These are phyloP conservation scores for Hypoxylon sp. DNA, from an alignment of 2,329 filamentous ascomycete genomes.

Conservation along the genomic window DNA sequence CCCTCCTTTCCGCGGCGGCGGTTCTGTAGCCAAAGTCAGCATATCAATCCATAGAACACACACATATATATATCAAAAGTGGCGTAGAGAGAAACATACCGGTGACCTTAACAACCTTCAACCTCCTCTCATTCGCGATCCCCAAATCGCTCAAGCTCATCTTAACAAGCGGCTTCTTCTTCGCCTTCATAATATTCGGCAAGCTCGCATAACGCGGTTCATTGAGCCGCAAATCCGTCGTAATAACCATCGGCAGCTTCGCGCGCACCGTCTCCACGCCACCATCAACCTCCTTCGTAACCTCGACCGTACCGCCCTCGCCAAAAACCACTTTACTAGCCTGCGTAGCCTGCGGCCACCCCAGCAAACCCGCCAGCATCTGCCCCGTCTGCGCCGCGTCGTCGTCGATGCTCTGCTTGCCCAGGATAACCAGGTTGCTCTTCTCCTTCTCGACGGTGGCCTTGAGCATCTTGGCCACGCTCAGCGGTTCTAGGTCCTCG, in stretches of 20 bases:
- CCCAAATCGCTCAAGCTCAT: conserved; percentile 86
- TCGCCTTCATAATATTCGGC: conserved; percentile 99
- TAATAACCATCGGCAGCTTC: conserved; percentile 92
- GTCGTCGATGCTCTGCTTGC: conserved; percentile 98
- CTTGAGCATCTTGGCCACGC: conserved; percentile 90
- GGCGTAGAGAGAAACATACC: conserved; percentile 64
- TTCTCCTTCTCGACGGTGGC: conserved; percentile 85
- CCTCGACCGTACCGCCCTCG: conserved; percentile 76
- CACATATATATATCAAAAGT: neutral
- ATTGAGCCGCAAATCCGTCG: conserved; percentile 93
- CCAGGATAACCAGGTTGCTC: conserved; percentile 91
- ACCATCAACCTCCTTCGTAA: conserved; percentile 94
- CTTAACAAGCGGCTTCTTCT: conserved; percentile 99
- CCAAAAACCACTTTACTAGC: conserved; percentile 85
- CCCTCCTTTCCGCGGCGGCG: conserved; percentile 87
- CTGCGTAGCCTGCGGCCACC: conserved; percentile 96
- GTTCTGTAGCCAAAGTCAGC: conserved; percentile 69
- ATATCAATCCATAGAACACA: neutral
- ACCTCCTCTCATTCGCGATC: conserved; percentile 77
- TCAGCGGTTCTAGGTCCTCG: conserved; percentile 85
- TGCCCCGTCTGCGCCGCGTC: conserved; percentile 96
- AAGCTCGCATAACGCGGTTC: conserved; percentile 94
- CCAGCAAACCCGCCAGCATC: conserved; percentile 93
- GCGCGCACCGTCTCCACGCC: conserved; percentile 90
- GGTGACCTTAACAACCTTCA: conserved; percentile 92